A percentile compares a stretch with the other conserved stretches of the same genome.
phyloP scores from a whole-genome alignment of 2,329 filamentous ascomycete species.

The Myriosclerotinia curreyana region DNA sequence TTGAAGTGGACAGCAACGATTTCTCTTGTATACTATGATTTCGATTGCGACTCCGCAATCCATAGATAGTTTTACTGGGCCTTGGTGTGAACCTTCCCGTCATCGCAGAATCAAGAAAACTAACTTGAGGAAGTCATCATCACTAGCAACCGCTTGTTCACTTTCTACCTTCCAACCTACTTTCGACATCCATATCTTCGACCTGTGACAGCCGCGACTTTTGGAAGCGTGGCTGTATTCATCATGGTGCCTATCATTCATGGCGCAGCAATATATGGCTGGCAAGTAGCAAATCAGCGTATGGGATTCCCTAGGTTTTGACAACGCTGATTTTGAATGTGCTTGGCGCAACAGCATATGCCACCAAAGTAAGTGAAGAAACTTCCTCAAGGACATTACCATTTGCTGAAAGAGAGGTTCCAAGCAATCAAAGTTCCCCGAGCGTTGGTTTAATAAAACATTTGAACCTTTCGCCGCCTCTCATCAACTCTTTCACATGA shows the following conservation, averaged over 20 bases:
- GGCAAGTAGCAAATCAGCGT: slow-evolving; percentile 40
- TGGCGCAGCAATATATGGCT: slow-evolving; percentile 40
- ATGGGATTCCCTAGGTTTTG: slow-evolving; percentile 45
- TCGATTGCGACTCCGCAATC: slow-evolving; percentile 39
- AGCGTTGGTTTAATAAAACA: slow-evolving; percentile 43
- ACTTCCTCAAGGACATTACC: not conserved
- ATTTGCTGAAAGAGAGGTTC: not conserved
- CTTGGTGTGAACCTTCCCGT: slow-evolving; percentile 24
- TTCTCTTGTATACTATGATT: slow-evolving; percentile 54
- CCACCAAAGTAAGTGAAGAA: slow-evolving; percentile 34
- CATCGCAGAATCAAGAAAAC: not conserved
- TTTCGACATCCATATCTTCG: slow-evolving; percentile 43
- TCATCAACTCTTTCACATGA: slow-evolving; percentile 50
- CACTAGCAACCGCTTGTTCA: slow-evolving; percentile 41
- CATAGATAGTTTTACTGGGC: slow-evolving; percentile 9
- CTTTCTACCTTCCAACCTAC: slow-evolving; percentile 41
- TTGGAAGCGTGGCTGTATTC: slow-evolving; percentile 44
- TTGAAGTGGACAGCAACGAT: slow-evolving; percentile 61
- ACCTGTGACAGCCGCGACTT: slow-evolving; percentile 43
- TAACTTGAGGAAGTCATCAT: slow-evolving; percentile 10
- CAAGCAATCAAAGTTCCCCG: slow-evolving; percentile 42
- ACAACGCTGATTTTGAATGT: slow-evolving; percentile 43
- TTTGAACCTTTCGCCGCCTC: slow-evolving; percentile 49
- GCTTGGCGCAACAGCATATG: slow-evolving; percentile 43
- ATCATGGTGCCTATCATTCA: slow-evolving; percentile 45